These are phyloP conservation scores for Spergularia bocconei DNA, from an alignment of 148 eudicot species.

Conservation along the genomic window DNA sequence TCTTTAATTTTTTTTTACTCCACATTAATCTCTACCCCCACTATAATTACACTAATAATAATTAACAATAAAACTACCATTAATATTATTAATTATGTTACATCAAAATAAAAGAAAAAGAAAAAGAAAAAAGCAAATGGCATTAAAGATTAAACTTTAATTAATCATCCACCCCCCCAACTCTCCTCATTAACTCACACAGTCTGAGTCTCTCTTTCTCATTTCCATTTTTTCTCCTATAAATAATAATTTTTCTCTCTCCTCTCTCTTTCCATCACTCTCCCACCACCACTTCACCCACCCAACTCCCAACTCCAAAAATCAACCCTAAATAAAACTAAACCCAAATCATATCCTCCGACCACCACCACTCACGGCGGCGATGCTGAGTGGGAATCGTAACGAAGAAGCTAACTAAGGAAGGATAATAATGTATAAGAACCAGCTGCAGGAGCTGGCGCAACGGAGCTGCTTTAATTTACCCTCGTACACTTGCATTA, in stretches of 20 bases:
- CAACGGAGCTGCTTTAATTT: slow-evolving; percentile 88
- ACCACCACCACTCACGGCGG: background rate
- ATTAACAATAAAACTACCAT: too few relatives aligned
- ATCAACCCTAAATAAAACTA: background rate
- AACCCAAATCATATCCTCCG: too few relatives aligned
- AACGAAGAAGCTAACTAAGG: background rate
- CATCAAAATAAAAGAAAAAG: background rate
- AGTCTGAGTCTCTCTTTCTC: background rate
- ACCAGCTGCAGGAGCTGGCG: slow-evolving; percentile 95
- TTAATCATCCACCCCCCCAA: slow-evolving; percentile 16
- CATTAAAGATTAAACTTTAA: slow-evolving; percentile 12
- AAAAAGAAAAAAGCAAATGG: background rate
- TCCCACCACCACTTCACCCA: slow-evolving; percentile 25
- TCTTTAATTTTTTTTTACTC: background rate
- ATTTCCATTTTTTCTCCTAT: background rate
- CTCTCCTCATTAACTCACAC: slow-evolving; percentile 14
- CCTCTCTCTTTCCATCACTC: slow-evolving; percentile 7
- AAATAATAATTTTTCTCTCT: background rate
- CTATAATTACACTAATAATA: too few relatives aligned
- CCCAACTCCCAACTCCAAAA: background rate
- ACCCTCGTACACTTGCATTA: slow-evolving; percentile 63
- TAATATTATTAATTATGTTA: background rate
- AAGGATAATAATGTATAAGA: slow-evolving; percentile 78
- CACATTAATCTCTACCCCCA: too few relatives aligned
- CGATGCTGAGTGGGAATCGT: background rate